These are phyloP conservation scores for Phytophthora europaea DNA, from an alignment of 352 stramenopile genomes.

Conservation along the genomic window DNA sequence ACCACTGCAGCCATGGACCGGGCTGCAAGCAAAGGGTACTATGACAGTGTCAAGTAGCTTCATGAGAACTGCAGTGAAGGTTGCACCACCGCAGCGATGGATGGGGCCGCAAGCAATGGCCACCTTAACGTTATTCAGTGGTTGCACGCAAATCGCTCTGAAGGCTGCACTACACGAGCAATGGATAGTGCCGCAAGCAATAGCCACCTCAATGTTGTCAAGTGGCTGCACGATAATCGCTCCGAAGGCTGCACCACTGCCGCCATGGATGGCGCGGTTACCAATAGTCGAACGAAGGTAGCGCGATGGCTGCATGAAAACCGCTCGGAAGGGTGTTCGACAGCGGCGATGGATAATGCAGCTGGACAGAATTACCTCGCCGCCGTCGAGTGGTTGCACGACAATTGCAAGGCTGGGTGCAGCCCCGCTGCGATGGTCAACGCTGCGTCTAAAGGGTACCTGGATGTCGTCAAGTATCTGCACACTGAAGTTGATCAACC, in stretches of 20 bases:
- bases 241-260: slow-evolving; percentile 19
- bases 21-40: slow-evolving; percentile 1
- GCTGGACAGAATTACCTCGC: slow-evolving; percentile 6
- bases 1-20: slow-evolving; percentile 17
- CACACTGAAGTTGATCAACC: slow-evolving; percentile 9
- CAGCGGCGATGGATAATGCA: slow-evolving; percentile 25
- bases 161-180: slow-evolving; percentile 20
- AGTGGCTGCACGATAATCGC: slow-evolving; percentile 28
- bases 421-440: slow-evolving; percentile 22
- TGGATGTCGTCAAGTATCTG: slow-evolving; percentile 37
- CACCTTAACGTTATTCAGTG: not conserved
- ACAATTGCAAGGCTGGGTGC: slow-evolving; percentile 23
- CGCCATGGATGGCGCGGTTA: slow-evolving; percentile 24
- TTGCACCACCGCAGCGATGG: slow-evolving; percentile 19
- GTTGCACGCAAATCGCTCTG: slow-evolving; percentile 22
- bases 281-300: slow-evolving; percentile 9
- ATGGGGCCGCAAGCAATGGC: slow-evolving; percentile 9
- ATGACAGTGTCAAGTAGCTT: slow-evolving; percentile 22
- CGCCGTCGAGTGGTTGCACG: slow-evolving; percentile 27
- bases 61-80: slow-evolving; percentile 15
- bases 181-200: slow-evolving; percentile 23
- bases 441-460: slow-evolving; percentile 19
- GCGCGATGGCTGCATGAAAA: slow-evolving; percentile 20
- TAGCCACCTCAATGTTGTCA: slow-evolving; percentile 8
- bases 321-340: slow-evolving; percentile 26